phyloP scores from a whole-genome alignment of 208 protist species.

The Sergeia podlipaevii region DNA sequence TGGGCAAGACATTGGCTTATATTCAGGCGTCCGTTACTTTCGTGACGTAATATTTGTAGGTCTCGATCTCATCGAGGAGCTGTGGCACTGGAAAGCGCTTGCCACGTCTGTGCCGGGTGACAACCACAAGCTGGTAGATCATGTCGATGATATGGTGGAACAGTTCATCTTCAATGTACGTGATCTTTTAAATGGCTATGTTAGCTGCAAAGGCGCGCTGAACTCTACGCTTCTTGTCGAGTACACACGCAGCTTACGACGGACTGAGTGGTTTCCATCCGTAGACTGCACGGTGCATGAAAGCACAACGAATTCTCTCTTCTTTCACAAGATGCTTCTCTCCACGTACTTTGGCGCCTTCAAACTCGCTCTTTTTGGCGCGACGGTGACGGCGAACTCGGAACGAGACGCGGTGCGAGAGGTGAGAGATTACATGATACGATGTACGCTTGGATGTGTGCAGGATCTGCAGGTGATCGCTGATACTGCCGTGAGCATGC shows the following conservation, averaged over 20 bases:
- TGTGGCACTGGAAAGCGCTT: constrained; percentile 77
- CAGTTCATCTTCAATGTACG: constrained; percentile 49
- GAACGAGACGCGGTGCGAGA: constrained; percentile 49
- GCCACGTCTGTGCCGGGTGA: constrained; percentile 51
- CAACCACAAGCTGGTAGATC: constrained; percentile 56
- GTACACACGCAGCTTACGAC: constrained; percentile 25
- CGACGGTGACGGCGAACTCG: constrained; percentile 27
- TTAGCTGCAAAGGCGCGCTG: constrained; percentile 48
- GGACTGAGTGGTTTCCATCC: constrained; percentile 73
- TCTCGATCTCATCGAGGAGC: constrained; percentile 68
- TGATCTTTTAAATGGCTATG: constrained; percentile 64
- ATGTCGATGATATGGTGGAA: constrained; percentile 62
- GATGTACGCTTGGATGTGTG: constrained; percentile 53
- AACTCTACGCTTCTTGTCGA: constrained; percentile 38
- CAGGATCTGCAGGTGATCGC: constrained; percentile 65
- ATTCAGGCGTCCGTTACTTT: constrained; percentile 42
- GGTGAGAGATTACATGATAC: constrained; percentile 59
- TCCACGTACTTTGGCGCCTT: constrained; percentile 70
- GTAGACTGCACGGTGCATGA: constrained; percentile 78
- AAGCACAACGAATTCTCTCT: constrained; percentile 68
- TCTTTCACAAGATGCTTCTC: constrained; percentile 78
- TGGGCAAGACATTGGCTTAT: constrained; percentile 65
- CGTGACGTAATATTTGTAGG: constrained; percentile 77
- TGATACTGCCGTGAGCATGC: constrained; percentile 45
- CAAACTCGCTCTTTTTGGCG: constrained; percentile 66